A percentile compares a stretch with the other conserved stretches of the same genome.
These are phyloP conservation scores for Haematococcus lacustris DNA, from an alignment of 139 green algal genomes.

Conservation along the genomic window DNA sequence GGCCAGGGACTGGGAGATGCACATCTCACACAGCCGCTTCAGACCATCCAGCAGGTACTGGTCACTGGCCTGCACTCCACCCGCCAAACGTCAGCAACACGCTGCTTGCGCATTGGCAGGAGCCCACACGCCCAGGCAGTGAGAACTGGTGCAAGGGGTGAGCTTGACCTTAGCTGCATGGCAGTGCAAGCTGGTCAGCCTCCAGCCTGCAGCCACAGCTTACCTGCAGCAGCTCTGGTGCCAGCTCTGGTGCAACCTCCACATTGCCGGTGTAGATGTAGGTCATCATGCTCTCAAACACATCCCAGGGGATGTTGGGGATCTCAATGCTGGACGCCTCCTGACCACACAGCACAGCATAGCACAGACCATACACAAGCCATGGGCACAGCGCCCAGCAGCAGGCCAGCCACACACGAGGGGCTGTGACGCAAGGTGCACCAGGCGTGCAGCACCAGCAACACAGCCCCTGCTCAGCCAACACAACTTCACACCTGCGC, in stretches of 20 bases:
- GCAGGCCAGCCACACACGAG: no score
- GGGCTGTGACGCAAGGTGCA: not conserved
- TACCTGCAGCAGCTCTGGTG: slow-evolving; percentile 50
- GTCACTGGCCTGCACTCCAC: slow-evolving; percentile 60
- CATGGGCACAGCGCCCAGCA: no score
- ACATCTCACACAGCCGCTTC: slow-evolving; percentile 86
- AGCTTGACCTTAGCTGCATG: no score
- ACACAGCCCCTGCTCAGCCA: no score
- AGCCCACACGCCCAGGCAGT: not conserved
- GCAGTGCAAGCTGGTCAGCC: no score
- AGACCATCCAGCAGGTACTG: slow-evolving; percentile 94
- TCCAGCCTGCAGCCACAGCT: no score
- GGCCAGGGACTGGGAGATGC: slow-evolving; percentile 65
- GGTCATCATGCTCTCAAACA: slow-evolving; percentile 86
- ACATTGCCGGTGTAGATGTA: slow-evolving; percentile 87
- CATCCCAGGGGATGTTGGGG: slow-evolving; percentile 80
- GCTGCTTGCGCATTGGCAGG: no score
- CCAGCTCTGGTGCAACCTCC: slow-evolving; percentile 36
- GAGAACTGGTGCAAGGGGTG: not conserved
- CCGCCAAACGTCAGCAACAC: no score
- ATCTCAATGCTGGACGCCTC: slow-evolving; percentile 84
- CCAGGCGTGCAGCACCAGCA: no score
- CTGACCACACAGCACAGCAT: no score
- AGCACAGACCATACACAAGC: no score
- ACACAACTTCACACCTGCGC: not conserved